These are phyloP conservation scores for Zea mays DNA, from an alignment of 176 grass and related monocot species.

Conservation along the genomic window DNA sequence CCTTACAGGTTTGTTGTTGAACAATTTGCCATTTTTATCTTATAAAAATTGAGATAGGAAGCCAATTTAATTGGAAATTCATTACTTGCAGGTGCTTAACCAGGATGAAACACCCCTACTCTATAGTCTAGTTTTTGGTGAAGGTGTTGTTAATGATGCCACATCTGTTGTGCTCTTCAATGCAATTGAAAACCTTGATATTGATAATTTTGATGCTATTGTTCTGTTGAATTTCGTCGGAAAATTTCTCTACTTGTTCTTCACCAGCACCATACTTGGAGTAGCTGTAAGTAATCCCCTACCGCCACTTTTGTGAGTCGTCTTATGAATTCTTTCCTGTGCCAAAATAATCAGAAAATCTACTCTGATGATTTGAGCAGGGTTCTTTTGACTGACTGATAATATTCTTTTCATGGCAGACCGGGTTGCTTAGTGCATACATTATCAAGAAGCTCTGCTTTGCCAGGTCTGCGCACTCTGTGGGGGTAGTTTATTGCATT, in stretches of 20 bases:
- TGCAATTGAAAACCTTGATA: conserved; percentile 82
- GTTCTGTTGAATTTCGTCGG: conserved; percentile 68
- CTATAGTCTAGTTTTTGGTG: conserved; percentile 96
- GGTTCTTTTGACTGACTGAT: conserved; percentile 33
- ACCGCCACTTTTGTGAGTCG: neutral
- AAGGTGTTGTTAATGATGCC: conserved; percentile 98
- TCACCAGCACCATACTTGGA: conserved; percentile 80
- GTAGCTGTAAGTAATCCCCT: conserved; percentile 63
- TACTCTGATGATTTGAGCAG: conserved; percentile 21
- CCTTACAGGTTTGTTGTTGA: conserved; percentile 77
- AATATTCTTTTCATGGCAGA: conserved; percentile 52
- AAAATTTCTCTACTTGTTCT: conserved; percentile 81
- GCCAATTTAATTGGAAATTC: conserved; percentile 33
- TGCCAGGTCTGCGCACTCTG: conserved; percentile 65
- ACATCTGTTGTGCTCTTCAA: conserved; percentile 98
- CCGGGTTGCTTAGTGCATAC: conserved; percentile 88
- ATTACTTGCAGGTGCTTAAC: conserved; percentile 78
- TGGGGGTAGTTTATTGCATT: neutral
- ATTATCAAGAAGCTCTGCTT: conserved; percentile 86
- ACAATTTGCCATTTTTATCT: conserved; percentile 1
- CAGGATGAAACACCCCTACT: conserved; percentile 93
- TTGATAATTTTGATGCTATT: conserved; percentile 66
- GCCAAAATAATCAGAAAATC: conserved; percentile 2
- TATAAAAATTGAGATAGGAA: conserved; percentile 16
- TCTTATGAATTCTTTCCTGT: conserved; percentile 1